Evolutionary conservation across 352 stramenopile species (phyloP).

Genomic region (Pythium aquatile): DNA sequence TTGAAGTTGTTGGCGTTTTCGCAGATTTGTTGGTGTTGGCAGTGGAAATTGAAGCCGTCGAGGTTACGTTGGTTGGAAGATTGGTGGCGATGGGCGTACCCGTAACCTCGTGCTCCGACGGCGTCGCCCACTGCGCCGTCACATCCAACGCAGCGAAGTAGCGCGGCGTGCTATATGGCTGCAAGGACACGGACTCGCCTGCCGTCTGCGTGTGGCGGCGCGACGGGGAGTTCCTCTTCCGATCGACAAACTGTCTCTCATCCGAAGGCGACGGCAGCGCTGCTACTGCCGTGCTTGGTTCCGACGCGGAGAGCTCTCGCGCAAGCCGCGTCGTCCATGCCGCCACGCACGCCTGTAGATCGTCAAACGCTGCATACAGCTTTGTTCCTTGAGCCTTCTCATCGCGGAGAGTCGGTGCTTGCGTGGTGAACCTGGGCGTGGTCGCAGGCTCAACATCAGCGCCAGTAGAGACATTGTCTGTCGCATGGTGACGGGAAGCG

Average conservation of each 20-base stretch:
- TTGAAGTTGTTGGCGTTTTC: conserved; percentile 10
- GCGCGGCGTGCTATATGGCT: background rate
- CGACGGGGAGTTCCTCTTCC: conserved; percentile 1
- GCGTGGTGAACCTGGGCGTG: conserved; percentile 20
- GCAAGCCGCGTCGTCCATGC: conserved; percentile 18
- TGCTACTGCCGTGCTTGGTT: background rate
- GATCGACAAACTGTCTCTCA: conserved; percentile 8
- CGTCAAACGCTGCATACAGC: conserved; percentile 16
- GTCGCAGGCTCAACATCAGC: background rate
- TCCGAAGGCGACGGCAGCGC: background rate
- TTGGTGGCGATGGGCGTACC: background rate
- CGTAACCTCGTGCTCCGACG: background rate
- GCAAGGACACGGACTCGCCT: background rate
- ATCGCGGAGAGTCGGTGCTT: conserved; percentile 6
- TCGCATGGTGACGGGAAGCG: background rate
- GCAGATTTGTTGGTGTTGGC: conserved; percentile 11
- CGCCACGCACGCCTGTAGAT: conserved; percentile 7
- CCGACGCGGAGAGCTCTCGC: background rate
- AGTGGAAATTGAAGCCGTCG: background rate
- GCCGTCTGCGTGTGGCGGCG: conserved; percentile 5
- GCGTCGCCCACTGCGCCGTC: background rate
- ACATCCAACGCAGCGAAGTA: conserved; percentile 3
- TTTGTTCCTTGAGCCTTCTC: conserved; percentile 16
- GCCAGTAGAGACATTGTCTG: background rate
- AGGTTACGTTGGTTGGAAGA: background rate